These are phyloP conservation scores for Hamigera avellanea DNA, from an alignment of 495 filamentous ascomycete genomes.

Conservation along the genomic window DNA sequence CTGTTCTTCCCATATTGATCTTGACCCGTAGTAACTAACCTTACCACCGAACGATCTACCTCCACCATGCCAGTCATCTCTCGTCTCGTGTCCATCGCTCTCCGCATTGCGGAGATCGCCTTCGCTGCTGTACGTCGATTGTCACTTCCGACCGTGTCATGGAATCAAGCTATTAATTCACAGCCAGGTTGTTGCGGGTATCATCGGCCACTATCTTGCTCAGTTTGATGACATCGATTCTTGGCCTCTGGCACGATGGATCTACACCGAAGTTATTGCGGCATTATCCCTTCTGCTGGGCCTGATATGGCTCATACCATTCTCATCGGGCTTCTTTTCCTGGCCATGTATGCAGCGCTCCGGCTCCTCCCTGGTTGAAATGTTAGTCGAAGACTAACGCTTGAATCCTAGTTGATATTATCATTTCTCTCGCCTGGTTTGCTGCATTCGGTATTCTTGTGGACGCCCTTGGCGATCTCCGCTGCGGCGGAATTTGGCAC, in stretches of 20 bases:
- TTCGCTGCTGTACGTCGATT: conserved; percentile 26
- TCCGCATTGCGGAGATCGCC: conserved; percentile 33
- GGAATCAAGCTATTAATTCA: too few species aligned
- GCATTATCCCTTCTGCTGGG: conserved; percentile 39
- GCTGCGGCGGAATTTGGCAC: conserved; percentile 44
- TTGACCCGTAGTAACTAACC: too few species aligned
- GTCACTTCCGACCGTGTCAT: not conserved
- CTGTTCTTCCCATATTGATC: too few species aligned
- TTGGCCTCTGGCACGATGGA: conserved; percentile 39
- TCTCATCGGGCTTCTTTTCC: conserved; percentile 31
- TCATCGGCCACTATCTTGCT: conserved; percentile 43
- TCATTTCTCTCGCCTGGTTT: conserved; percentile 52
- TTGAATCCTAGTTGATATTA: conserved; percentile 34
- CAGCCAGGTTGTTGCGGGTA: conserved; percentile 42
- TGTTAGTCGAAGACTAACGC: not conserved
- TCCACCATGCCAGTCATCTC: conserved; percentile 34
- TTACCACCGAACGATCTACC: too few species aligned
- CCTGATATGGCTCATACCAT: conserved; percentile 45
- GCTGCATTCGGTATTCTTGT: conserved; percentile 52
- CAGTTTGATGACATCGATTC: conserved; percentile 14
- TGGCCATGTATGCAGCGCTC: conserved; percentile 24
- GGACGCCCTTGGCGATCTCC: conserved; percentile 33
- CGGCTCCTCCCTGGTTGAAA: not conserved
- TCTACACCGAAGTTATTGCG: conserved; percentile 51
- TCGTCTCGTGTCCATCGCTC: conserved; percentile 36